Conservation (phyloP, 2,329 filamentous ascomycete genomes). For the Claviceps purpurea region DNA sequence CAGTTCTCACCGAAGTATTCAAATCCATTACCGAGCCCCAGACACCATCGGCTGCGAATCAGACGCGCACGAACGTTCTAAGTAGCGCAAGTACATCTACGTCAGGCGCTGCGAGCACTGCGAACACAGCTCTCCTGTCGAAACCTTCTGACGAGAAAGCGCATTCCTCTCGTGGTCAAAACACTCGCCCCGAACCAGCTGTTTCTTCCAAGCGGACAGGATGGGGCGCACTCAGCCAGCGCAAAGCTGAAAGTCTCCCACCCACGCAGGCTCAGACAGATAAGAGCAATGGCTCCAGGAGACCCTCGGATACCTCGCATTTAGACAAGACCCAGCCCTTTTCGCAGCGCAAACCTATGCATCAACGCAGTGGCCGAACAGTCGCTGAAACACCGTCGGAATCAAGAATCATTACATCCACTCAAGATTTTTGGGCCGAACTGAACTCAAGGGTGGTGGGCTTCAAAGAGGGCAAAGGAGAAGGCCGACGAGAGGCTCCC, state of each 20-base stretch:
- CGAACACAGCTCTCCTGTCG: not conserved
- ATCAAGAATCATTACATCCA: not conserved
- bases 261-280: slow-evolving; percentile 4
- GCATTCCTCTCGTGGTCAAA: not conserved
- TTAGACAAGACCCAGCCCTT: not conserved
- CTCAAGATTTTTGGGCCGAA: slow-evolving; percentile 14
- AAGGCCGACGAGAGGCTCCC: not conserved
- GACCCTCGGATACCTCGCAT: slow-evolving; percentile 10
- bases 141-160: slow-evolving; percentile 1
- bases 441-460: slow-evolving; percentile 11
- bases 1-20: slow-evolving; percentile 21
- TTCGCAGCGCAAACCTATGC: not conserved
- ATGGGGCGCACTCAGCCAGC: slow-evolving; percentile 13
- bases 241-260: slow-evolving; percentile 7
- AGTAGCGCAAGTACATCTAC: not conserved
- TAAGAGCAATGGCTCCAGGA: slow-evolving; percentile 8
- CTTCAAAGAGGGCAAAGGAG: slow-evolving; percentile 6
- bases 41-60: slow-evolving; percentile 13
- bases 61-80: slow-evolving; percentile 12
- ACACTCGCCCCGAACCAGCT: not conserved
- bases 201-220: slow-evolving; percentile 6
- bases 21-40: slow-evolving; percentile 15
- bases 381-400: not conserved
- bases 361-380: not conserved
- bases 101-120: not conserved